Base-by-base conservation (phyloP, 2,329 filamentous ascomycete species). In the Fusarium siculi region DNA sequence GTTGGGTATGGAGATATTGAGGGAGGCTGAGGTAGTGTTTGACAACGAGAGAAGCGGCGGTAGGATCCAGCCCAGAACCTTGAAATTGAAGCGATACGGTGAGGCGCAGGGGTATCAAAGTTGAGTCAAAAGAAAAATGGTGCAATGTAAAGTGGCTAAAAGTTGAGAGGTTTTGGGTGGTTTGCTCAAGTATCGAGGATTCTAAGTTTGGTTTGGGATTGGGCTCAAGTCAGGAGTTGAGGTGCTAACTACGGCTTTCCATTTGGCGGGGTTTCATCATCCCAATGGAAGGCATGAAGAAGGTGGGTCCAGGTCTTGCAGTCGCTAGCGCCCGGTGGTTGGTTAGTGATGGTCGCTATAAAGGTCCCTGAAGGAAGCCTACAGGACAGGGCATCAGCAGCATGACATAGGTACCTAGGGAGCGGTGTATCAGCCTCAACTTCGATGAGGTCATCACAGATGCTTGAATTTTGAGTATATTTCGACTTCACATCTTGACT, bases 261-360 rank as follows among this genome's bases (percentile, higher is more conserved):
- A n/a, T 59, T 76, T 76, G 75, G 75, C 75, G 75, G 75, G 75
- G 75, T 76, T 74, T 76, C 70, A 76, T 65, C 67, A 70, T 55
- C 63, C 53, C 56, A 66, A 52, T 52, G 32, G 49, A 21, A 46
- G 53, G 67, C 67, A 71, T 68, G 37, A 68, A 72, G 58, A 57
- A 58, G 50, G 68, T 72, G 68, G 69, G 57, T 47, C 56, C 52
- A 28, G 16, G 54, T 34, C 50, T 63, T 40, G 46, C 3, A 46
- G 40, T 19, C 43, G 36, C 67, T 69, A 67, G 69, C 56, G 62
- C 39, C 54, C 28, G 56, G 39, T 66, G 70, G 70, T 72, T 76
- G 74, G 75, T 36, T 70, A 49, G 54, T 69, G 71, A 58, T 47
- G 52, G 62, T 40, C 66, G 44, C 72, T 72, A 52, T 55, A 25